Conservation (phyloP, 2,329 filamentous ascomycete species). For the Fusarium lateritium region DNA sequence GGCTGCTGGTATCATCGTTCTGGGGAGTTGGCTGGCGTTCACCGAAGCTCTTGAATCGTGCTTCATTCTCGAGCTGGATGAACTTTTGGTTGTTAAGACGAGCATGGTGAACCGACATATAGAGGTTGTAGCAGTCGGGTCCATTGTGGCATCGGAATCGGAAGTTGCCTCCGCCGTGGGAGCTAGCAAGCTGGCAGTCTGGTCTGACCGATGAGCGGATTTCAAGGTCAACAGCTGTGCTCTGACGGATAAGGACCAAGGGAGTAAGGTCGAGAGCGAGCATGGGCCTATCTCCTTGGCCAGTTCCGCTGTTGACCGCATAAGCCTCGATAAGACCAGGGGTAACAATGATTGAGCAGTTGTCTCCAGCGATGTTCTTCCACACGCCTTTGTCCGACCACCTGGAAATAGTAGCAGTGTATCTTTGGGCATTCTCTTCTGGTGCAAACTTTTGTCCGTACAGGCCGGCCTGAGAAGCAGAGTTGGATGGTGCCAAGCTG, state of each 20-base stretch:
- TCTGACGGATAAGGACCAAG: constrained; percentile 88
- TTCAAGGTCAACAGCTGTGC: constrained; percentile 93
- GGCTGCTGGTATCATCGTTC: constrained; percentile 64
- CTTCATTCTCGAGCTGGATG: constrained; percentile 76
- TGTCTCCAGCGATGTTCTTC: constrained; percentile 69
- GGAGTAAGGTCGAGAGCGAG: constrained; percentile 90
- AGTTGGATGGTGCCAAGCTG: constrained; percentile 84
- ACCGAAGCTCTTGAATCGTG: constrained; percentile 79
- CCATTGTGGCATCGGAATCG: constrained; percentile 88
- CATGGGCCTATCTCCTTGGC: constrained; percentile 62
- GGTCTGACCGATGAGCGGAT: constrained; percentile 87
- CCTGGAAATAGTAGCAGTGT: constrained; percentile 70
- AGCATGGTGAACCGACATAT: constrained; percentile 87
- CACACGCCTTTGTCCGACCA: constrained; percentile 74
- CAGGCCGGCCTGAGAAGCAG: constrained; percentile 78
- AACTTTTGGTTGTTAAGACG: constrained; percentile 95
- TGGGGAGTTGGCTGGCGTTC: constrained; percentile 66
- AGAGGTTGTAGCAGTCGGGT: constrained; percentile 85
- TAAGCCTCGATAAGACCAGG: constrained; percentile 73
- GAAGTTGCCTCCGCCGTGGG: constrained; percentile 79
- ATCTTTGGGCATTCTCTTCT: constrained; percentile 62
- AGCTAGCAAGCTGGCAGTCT: constrained; percentile 76
- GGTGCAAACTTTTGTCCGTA: constrained; percentile 64
- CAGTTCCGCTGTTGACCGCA: constrained; percentile 56
- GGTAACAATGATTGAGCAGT: constrained; percentile 69